Conservation (phyloP, 176 grass and related monocot species). For the barley (Hordeum vulgare) region MorexV3_pseudomolecules_assembly NC_058518.1:465528965-465529464, state of each 20-base stretch:
- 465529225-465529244: no score
- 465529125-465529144: not conserved
- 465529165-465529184: not conserved
- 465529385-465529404: not conserved
- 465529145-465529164: no score
- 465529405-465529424: not conserved
- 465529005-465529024: slow-evolving; percentile 14
- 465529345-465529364: no score
- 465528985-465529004: not conserved
- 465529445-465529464: not conserved
- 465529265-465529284: not conserved
- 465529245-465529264: no score
- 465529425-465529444: not conserved
- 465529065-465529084: slow-evolving; percentile 43
- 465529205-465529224: no score
- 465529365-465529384: not conserved
- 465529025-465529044: slow-evolving; percentile 29
- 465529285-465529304: not conserved
- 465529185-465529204: no score
- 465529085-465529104: slow-evolving; percentile 32
- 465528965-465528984: not conserved
- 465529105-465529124: slow-evolving; percentile 48
- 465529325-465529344: not conserved
- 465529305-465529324: not conserved
- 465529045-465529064: not conserved